Conservation (phyloP, 2,329 filamentous ascomycete species). For the Fusarium musae region DNA sequence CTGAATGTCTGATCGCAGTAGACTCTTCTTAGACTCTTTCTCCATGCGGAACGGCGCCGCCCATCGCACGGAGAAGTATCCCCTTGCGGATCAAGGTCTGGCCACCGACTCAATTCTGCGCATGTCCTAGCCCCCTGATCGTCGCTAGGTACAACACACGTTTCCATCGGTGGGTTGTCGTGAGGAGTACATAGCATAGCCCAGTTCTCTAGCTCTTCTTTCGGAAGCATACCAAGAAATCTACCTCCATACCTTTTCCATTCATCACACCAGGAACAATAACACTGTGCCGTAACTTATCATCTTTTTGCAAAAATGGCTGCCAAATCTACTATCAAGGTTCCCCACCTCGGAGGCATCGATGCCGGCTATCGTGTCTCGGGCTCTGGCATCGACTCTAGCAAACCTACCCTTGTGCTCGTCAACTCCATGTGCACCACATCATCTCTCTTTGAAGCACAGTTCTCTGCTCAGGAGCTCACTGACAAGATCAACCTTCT, state of each 20-base stretch:
- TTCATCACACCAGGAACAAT: neutral
- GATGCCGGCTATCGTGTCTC: conserved; percentile 58
- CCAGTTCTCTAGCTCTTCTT: neutral
- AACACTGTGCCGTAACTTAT: neutral
- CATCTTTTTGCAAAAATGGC: conserved; percentile 44
- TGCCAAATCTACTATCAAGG: conserved; percentile 55
- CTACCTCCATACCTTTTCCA: neutral
- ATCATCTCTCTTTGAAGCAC: conserved; percentile 56
- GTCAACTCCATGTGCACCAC: conserved; percentile 65
- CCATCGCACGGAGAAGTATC: conserved; percentile 16
- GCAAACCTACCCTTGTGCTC: conserved; percentile 63
- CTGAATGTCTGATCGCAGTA: neutral
- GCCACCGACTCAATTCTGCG: conserved; percentile 11
- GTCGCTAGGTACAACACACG: neutral
- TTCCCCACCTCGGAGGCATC: conserved; percentile 62
- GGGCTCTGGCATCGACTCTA: conserved; percentile 56
- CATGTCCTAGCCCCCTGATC: conserved; percentile 19
- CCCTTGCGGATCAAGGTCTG: conserved; percentile 14
- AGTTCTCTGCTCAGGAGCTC: conserved; percentile 56
- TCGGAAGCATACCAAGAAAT: neutral
- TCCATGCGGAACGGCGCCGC: conserved; percentile 23
- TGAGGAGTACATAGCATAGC: conserved; percentile 15
- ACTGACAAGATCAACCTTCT: conserved; percentile 59
- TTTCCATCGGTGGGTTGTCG: neutral
- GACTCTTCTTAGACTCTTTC: neutral